Conservation (phyloP, 2,329 filamentous ascomycete species). For the Thermothelomyces thermophilus region DNA sequence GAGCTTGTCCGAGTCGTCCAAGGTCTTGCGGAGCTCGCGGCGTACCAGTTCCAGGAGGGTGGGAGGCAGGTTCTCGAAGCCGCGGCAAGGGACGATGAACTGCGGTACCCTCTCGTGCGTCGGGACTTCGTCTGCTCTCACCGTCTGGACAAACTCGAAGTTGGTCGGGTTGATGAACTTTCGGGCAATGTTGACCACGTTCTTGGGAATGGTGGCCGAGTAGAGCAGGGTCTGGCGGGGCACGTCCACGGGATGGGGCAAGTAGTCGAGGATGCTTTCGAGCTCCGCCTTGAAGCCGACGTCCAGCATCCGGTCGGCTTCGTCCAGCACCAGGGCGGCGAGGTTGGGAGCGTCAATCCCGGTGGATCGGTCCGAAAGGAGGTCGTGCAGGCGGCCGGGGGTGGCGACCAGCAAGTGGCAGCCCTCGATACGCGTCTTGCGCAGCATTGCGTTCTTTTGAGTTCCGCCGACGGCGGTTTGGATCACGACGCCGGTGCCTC, state of each 20-base stretch:
- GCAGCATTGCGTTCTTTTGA: constrained; percentile 62
- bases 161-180: constrained; percentile 67
- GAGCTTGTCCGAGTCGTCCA: constrained; percentile 31
- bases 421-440: constrained; percentile 61
- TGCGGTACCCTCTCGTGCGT: constrained; percentile 85
- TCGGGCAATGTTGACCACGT: constrained; percentile 74
- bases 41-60: constrained; percentile 69
- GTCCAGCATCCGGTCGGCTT: constrained; percentile 97
- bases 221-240: constrained; percentile 89
- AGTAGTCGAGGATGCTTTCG: constrained; percentile 48
- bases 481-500: constrained; percentile 58
- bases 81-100: constrained; percentile 58
- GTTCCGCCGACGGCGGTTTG: constrained; percentile 89
- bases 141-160: constrained; percentile 89
- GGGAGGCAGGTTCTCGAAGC: constrained; percentile 72
- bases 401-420: constrained; percentile 90
- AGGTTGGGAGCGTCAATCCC: constrained; percentile 70
- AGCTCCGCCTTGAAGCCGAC: constrained; percentile 73
- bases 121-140: constrained; percentile 70
- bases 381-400: constrained; percentile 78
- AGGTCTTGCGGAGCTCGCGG: constrained; percentile 43
- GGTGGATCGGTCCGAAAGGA: constrained; percentile 59
- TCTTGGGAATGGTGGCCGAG: constrained; percentile 82
- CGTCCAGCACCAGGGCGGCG: constrained; percentile 88
- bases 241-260: constrained; percentile 58